phyloP scores from a whole-genome alignment of 176 grass and related monocot species.

The Ananas comosus region DNA sequence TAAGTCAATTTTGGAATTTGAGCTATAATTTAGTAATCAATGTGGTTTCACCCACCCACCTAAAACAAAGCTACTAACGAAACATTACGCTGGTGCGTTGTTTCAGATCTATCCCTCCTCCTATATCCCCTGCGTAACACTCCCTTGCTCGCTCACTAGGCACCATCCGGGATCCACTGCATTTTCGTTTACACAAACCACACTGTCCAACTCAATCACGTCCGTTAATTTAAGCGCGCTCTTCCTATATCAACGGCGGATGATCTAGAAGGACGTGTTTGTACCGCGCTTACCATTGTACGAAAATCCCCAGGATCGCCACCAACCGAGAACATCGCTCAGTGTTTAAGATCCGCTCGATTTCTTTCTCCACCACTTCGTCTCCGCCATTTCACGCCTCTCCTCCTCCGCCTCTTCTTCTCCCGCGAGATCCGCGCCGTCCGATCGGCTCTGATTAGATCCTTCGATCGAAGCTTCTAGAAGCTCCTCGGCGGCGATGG shows the following conservation, averaged over 20 bases:
- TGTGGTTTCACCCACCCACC: too few relatives aligned
- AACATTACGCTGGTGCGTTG: not conserved
- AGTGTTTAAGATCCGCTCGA: not conserved
- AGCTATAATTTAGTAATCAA: too few relatives aligned
- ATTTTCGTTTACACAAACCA: not conserved
- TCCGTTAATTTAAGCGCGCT: not conserved
- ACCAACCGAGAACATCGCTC: conserved; percentile 4
- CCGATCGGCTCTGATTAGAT: not conserved
- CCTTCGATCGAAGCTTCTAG: conserved; percentile 8
- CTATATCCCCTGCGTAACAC: too few relatives aligned
- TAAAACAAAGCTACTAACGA: too few relatives aligned
- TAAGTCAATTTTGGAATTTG: too few relatives aligned
- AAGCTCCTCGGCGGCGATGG: conserved; percentile 54
- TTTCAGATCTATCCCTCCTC: not conserved
- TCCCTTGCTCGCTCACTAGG: not conserved
- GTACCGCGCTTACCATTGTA: not conserved
- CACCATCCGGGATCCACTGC: not conserved
- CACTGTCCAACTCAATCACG: too few relatives aligned
- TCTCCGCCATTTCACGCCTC: not conserved
- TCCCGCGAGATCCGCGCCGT: not conserved
- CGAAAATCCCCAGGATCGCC: not conserved
- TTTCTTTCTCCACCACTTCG: not conserved
- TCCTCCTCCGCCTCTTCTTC: not conserved
- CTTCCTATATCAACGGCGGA: not conserved
- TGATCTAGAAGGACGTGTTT: not conserved